Evolutionary conservation across 2,329 filamentous ascomycete species (phyloP).

Genomic region (Phaeosphaeriaceae sp.): DNA sequence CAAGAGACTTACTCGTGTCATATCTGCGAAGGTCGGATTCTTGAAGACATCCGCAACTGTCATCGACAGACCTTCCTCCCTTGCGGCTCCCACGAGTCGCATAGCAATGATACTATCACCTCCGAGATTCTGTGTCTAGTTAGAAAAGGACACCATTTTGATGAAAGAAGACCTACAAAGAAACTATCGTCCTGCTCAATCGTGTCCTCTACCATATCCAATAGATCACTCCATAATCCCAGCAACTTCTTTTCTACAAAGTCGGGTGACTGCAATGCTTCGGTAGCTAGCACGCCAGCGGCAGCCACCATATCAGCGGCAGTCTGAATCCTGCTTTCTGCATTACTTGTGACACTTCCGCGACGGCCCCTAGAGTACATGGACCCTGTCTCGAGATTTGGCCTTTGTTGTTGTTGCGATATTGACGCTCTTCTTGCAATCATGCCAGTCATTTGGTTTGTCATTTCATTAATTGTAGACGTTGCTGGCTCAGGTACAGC

Average conservation of each 20-base stretch:
- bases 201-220: constrained; percentile 42
- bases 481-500: constrained; percentile 19
- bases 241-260: constrained; percentile 45
- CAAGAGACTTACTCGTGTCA: constrained; percentile 33
- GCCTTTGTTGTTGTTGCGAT: constrained; percentile 30
- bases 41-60: constrained; percentile 46
- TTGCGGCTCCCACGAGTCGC: constrained; percentile 41
- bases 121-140: constrained; percentile 30
- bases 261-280: constrained; percentile 36
- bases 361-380: constrained; percentile 27
- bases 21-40: constrained; percentile 42
- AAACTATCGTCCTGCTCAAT: constrained; percentile 44
- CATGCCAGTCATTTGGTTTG: constrained; percentile 40
- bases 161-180: constrained; percentile 26
- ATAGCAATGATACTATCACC: constrained; percentile 45
- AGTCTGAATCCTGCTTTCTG: constrained; percentile 38
- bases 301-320: constrained; percentile 44
- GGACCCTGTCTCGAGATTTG: constrained; percentile 30
- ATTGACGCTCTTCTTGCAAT: constrained; percentile 33
- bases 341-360: constrained; percentile 37
- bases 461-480: constrained; percentile 35
- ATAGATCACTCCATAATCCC: constrained; percentile 38
- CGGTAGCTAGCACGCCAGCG: constrained; percentile 38
- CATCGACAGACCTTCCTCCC: constrained; percentile 43
- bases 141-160: background rate